Conservation (phyloP, 257 asterid genomes). For the Solanum gracilifrons region DNA sequence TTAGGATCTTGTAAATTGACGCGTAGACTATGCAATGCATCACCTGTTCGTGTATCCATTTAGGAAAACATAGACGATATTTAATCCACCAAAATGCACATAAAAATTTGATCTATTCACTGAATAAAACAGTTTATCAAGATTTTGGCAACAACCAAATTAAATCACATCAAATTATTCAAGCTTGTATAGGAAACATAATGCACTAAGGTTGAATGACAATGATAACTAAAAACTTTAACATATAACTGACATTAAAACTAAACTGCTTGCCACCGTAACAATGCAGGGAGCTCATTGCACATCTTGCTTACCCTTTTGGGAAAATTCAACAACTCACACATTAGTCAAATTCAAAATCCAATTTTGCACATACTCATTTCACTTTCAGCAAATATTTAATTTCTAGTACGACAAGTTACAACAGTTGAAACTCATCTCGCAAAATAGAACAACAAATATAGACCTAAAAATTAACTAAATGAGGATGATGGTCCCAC, state of each 20-base stretch:
- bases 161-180: background rate
- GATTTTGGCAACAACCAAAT: background rate
- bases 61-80: background rate
- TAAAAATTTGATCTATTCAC: background rate
- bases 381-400: background rate
- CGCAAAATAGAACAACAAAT: background rate
- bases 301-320: background rate
- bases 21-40: slow-evolving; percentile 82
- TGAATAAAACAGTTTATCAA: background rate
- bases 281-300: background rate
- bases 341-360: background rate
- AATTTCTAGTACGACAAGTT: background rate
- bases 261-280: background rate
- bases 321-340: background rate
- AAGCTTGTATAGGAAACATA: background rate
- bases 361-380: background rate
- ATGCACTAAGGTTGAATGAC: background rate
- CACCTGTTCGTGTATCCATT: slow-evolving; percentile 44
- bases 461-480: background rate
- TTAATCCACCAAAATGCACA: background rate
- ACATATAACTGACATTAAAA: background rate
- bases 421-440: background rate
- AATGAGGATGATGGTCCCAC: slow-evolving; percentile 4
- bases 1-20: slow-evolving; percentile 76
- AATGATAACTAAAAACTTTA: background rate